These are phyloP conservation scores for Coelastrella sp. DNA, from an alignment of 139 green algal species.

Conservation along the genomic window DNA sequence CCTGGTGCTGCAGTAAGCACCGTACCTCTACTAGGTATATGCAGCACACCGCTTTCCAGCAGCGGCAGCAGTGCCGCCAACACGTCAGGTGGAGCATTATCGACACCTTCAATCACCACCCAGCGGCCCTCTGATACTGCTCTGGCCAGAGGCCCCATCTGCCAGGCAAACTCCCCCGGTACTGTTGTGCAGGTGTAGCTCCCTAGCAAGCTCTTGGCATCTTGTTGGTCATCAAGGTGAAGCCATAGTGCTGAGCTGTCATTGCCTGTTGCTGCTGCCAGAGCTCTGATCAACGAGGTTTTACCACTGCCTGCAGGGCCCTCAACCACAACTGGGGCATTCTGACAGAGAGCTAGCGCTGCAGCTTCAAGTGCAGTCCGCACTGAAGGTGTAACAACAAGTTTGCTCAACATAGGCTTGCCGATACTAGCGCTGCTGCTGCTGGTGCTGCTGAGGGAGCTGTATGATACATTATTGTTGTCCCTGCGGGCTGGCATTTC, in stretches of 20 bases:
- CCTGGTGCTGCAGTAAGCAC: constrained; percentile 71
- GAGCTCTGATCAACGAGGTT: constrained; percentile 80
- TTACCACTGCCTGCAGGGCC: constrained; percentile 93
- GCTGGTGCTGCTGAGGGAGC: not conserved
- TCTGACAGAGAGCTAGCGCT: constrained; percentile 84
- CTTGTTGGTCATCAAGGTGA: constrained; percentile 97
- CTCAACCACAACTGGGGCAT: constrained; percentile 87
- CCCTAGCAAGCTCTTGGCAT: constrained; percentile 95
- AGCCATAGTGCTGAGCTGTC: constrained; percentile 52
- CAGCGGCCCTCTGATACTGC: constrained; percentile 89
- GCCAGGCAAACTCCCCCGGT: constrained; percentile 97
- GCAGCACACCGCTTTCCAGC: constrained; percentile 81
- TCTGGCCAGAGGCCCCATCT: constrained; percentile 84
- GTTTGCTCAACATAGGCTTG: not conserved
- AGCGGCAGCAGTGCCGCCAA: constrained; percentile 89
- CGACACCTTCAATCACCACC: constrained; percentile 96
- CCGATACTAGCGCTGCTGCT: constrained; percentile 1
- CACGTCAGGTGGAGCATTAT: constrained; percentile 93
- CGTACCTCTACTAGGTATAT: constrained; percentile 77
- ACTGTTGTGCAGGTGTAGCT: constrained; percentile 91
- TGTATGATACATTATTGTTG: not conserved
- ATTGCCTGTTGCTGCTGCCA: constrained; percentile 86
- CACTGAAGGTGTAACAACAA: constrained; percentile 66
- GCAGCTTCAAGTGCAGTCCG: constrained; percentile 69
- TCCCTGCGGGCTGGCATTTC: constrained; percentile 54